Evolutionary conservation across 331 rosid genomes (phyloP).

Genomic region (Telfairia occidentalis): DNA sequence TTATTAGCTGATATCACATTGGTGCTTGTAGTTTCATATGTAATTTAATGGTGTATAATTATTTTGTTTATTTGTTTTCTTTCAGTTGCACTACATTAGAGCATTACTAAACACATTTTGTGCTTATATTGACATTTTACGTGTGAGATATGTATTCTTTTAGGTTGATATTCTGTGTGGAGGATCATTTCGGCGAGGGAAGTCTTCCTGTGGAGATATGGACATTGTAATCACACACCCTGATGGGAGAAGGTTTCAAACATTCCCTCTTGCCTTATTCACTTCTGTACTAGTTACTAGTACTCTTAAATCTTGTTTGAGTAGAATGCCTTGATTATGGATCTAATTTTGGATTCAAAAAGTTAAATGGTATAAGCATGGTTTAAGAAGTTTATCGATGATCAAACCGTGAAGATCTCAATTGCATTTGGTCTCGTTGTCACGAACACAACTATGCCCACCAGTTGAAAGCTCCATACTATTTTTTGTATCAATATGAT

Average conservation of each 20-base stretch:
- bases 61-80: not conserved
- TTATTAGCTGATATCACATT: not conserved
- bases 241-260: slow-evolving; percentile 65
- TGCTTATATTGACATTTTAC: not conserved
- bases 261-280: not conserved
- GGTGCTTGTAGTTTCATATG: not conserved
- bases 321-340: not conserved
- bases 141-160: not conserved
- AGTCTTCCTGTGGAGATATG: slow-evolving; percentile 87
- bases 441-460: not conserved
- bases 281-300: not conserved
- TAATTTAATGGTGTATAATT: not conserved
- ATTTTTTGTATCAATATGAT: not conserved
- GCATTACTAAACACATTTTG: not conserved
- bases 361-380: not conserved
- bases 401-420: not conserved
- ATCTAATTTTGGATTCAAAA: not conserved
- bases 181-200: slow-evolving; percentile 89
- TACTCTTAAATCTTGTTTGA: not conserved
- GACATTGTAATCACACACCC: slow-evolving; percentile 83
- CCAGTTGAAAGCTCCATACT: not conserved
- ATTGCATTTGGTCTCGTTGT: not conserved
- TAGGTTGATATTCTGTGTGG: slow-evolving; percentile 72
- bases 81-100: not conserved
- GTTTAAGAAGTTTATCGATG: not conserved